phyloP scores from a whole-genome alignment of 441 rosid genomes.

The Aquilaria agallochum region DNA sequence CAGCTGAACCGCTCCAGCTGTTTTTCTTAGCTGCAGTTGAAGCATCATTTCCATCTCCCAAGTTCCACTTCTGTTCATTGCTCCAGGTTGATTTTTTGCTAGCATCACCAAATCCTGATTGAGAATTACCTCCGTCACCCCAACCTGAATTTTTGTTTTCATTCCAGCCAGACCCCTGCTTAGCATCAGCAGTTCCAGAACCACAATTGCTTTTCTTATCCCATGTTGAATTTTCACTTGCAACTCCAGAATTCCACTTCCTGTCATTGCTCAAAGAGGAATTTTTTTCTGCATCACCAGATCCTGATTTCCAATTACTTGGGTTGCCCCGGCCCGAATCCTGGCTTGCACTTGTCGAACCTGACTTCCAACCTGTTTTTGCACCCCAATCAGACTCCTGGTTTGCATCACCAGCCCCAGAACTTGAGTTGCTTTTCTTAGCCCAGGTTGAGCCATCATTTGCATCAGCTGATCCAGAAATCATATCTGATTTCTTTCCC shows the following conservation, averaged over 20 bases:
- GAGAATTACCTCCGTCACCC: conserved; percentile 25
- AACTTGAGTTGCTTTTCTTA: neutral
- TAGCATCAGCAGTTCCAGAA: conserved; percentile 1
- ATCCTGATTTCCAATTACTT: neutral
- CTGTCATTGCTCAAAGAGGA: conserved; percentile 12
- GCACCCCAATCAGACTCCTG: conserved; percentile 19
- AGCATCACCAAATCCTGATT: conserved; percentile 25
- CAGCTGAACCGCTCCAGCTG: conserved; percentile 8
- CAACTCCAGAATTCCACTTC: conserved; percentile 31
- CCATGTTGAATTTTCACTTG: conserved; percentile 8
- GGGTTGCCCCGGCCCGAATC: conserved; percentile 13
- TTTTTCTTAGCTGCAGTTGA: conserved; percentile 22
- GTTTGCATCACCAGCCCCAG: conserved; percentile 5
- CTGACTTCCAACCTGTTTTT: conserved; percentile 14
- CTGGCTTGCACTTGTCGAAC: conserved; percentile 13
- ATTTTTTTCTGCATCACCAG: conserved; percentile 2
- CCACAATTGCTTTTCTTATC: conserved; percentile 4
- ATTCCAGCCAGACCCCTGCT: conserved; percentile 17
- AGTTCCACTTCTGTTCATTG: conserved; percentile 13
- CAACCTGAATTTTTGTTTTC: conserved; percentile 21
- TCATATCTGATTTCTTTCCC: conserved; percentile 10
- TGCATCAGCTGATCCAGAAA: conserved; percentile 8
- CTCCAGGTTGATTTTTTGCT: conserved; percentile 22
- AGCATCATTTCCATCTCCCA: conserved; percentile 14
- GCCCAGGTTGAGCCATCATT: conserved; percentile 3